Base-by-base conservation (phyloP, 495 filamentous ascomycete genomes). In the Aspergillus egyptiacus region DNA sequence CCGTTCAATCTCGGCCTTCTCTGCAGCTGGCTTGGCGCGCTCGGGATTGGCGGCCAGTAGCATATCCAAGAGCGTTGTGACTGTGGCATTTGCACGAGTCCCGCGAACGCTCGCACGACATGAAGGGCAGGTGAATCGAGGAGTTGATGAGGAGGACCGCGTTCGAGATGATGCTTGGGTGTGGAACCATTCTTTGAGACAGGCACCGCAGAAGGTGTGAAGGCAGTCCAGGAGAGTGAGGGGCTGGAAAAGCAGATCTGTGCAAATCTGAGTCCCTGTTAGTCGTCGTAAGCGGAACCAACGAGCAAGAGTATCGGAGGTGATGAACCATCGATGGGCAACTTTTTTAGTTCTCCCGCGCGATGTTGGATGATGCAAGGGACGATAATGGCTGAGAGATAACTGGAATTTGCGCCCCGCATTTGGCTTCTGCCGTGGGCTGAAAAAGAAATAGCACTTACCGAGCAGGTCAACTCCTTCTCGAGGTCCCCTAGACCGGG, bases 211-310 rank as follows among this genome's bases (percentile, higher is more conserved):
- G 70, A 93, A 97, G 30, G 91, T 95, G 71, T 98, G 93, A 1
- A 98, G 82, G 64, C 93, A 98, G 73, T 97, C 88, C 62, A 98
- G 87, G 50, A 96, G 85, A 24, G 91, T 96, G 50, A 97, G 81
- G 15, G 93, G 93, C 63, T 96, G 87, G 72, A 88, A 95, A 52
- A 98, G 86, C 43, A 97, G 75, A 61, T 98, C 93, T 50, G 91
- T 91, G 69, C 93, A 98, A 56, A 98, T 96, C 91, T 96, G 23
- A 15, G 27, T 34, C 42, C 37, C 14, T 46, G 51, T 57, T 44
- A 51, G 53, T 14, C 20, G 5, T 30, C 5, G 17, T 22, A 31
- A 32, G 20, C 14, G 13, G 6, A 20, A 13, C 13, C 17, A 32
- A 7, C 3, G 4, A 5, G 2, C 11, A 5, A 17, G 23, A n/a